Evolutionary conservation across 257 asterid genomes (phyloP), one percentile per base, ranked within the genome.

Genomic region (Capsicum rhomboideum): DNA sequence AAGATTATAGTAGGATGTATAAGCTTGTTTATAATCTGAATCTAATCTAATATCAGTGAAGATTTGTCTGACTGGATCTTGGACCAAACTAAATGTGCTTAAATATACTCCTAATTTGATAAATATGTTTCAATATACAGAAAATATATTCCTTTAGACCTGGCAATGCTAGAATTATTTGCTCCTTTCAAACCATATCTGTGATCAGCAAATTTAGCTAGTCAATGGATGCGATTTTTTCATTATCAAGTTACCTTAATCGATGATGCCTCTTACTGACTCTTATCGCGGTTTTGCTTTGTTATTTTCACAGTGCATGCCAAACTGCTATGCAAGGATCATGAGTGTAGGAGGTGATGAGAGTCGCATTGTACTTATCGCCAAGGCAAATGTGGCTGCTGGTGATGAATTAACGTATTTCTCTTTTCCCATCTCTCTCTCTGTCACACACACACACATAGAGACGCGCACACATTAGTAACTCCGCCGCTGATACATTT

Each of bases 311-410:
- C 93, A 97, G 99, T 97, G 99, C 90, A 93, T 93, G 99, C 99
- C 98, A 75, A 97, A 95, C 88, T 97, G 99, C 90, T 97, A 97
- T 72, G 99, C 99, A 13, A 92, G 99, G 92, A 97, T 97, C 85
- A 94, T 95, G 99, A 95, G 98, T 68, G 99, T 95, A 34, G 99
- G 98, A 23, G 92, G 88, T 67, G 99, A 95, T 49, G 97, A 97
- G 91, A 94, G 97, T 92, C 93, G 99, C 90, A 91, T 97, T n/a
- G 99, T 95, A n/a, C 97, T 97, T 42, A 95, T 97, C 58, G 97
- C 99, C 31, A 95, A 95, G 96, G 82, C 93, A 50, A 90, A 92
- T 58, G 99, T 97, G 54, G 86, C 93, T 83, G 96, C 94, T 83
- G 99, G 99, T 28, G 98, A 95, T 82, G 99, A 97, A 90, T 79